phyloP scores from a whole-genome alignment of 345 rosid species.

The Chamaenerion angustifolium region DNA sequence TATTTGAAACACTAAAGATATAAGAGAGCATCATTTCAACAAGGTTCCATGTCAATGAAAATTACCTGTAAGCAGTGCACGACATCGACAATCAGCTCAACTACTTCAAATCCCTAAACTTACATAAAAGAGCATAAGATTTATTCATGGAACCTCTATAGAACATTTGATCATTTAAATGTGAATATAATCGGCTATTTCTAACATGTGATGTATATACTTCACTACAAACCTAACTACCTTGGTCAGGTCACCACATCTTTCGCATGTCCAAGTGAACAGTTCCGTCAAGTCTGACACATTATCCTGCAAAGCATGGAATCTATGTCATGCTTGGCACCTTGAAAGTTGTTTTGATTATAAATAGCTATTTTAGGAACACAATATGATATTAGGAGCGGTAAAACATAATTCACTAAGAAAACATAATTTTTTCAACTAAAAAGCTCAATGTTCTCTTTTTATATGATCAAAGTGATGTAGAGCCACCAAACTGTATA shows the following conservation, averaged over 20 bases:
- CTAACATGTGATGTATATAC: neutral
- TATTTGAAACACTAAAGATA: too few species aligned
- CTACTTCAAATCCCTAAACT: conserved; percentile 72
- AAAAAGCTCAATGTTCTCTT: too few species aligned
- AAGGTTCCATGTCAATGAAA: neutral
- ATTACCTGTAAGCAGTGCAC: conserved; percentile 80
- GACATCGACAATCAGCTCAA: conserved; percentile 69
- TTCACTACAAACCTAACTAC: conserved; percentile 15
- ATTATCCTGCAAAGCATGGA: conserved; percentile 40
- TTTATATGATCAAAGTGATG: too few species aligned
- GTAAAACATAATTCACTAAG: too few species aligned
- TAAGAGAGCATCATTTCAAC: neutral
- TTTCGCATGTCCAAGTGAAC: conserved; percentile 77
- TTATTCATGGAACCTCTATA: neutral
- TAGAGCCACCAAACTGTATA: too few species aligned
- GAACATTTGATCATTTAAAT: neutral
- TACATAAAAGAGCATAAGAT: conserved; percentile 5
- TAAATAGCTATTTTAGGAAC: too few species aligned
- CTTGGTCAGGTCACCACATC: conserved; percentile 72
- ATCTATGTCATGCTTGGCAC: neutral
- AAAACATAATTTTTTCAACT: too few species aligned
- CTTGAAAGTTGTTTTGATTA: neutral
- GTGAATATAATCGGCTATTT: neutral
- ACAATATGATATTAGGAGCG: too few species aligned
- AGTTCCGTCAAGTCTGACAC: conserved; percentile 70